Conservation (phyloP, 768 basidiomycete genomes). For the Suillus fuscotomentosus region DNA sequence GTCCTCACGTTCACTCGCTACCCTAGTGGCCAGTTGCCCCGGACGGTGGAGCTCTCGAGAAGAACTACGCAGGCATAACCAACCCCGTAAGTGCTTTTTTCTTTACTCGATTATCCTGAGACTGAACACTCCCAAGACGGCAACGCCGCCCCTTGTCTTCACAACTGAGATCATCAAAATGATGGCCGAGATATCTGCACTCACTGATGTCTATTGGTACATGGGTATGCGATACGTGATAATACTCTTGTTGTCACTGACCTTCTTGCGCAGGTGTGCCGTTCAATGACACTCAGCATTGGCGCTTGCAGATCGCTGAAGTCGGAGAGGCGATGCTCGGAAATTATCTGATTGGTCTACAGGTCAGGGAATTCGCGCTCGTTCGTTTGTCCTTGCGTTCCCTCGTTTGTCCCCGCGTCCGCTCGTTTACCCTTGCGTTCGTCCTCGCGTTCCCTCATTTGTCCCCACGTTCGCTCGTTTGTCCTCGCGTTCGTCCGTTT, state of each 20-base stretch:
- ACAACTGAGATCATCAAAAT: slow-evolving; percentile 67
- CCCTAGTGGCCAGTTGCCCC: slow-evolving; percentile 48
- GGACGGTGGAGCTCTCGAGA: slow-evolving; percentile 49
- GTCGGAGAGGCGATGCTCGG: slow-evolving; percentile 63
- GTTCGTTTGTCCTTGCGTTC: too few species aligned
- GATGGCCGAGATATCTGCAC: slow-evolving; percentile 54
- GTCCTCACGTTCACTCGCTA: slow-evolving; percentile 9
- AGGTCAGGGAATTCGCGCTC: slow-evolving; percentile 12
- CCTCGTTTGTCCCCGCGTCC: too few species aligned
- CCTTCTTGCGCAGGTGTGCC: slow-evolving; percentile 43
- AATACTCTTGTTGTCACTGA: neutral
- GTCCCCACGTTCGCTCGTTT: too few species aligned
- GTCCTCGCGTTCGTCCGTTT: too few species aligned
- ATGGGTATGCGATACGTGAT: slow-evolving; percentile 35
- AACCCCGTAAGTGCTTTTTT: slow-evolving; percentile 38
- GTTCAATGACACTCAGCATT: slow-evolving; percentile 62
- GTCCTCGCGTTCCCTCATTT: too few species aligned
- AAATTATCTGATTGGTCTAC: slow-evolving; percentile 57
- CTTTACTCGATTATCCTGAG: neutral
- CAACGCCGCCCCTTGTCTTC: slow-evolving; percentile 65
- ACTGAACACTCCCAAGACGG: slow-evolving; percentile 38
- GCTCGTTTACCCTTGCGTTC: too few species aligned
- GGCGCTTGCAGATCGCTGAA: slow-evolving; percentile 53
- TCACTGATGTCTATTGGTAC: slow-evolving; percentile 68
- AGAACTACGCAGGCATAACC: slow-evolving; percentile 33